These are phyloP conservation scores for Dentipellis sp. DNA, from an alignment of 768 basidiomycete species.

Conservation along the genomic window DNA sequence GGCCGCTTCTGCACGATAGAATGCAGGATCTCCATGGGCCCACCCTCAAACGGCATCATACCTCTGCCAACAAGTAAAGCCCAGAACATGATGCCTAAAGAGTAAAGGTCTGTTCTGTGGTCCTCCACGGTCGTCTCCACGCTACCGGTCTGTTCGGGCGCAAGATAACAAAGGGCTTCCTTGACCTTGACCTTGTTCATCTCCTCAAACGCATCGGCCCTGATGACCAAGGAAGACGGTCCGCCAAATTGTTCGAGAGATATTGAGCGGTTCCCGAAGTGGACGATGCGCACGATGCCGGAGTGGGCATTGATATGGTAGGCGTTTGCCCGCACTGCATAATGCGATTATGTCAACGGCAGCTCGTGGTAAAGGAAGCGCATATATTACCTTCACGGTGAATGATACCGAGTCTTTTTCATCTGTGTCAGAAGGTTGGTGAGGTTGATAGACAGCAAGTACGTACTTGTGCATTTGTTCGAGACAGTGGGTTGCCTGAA, in stretches of 20 bases:
- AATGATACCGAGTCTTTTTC: conserved; percentile 40
- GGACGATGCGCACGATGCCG: conserved; percentile 59
- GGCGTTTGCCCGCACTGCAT: conserved; percentile 60
- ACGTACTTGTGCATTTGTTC: conserved; percentile 54
- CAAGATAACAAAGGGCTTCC: conserved; percentile 66
- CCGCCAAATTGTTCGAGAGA: conserved; percentile 66
- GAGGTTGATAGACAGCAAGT: conserved; percentile 1
- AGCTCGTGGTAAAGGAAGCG: neutral
- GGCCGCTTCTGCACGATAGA: conserved; percentile 65
- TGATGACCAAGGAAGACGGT: conserved; percentile 59
- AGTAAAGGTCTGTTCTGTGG: conserved; percentile 67
- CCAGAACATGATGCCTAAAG: conserved; percentile 67
- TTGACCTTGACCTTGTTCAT: conserved; percentile 60
- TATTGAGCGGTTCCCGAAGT: conserved; percentile 67
- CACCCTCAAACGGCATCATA: conserved; percentile 29
- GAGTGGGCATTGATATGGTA: conserved; percentile 67
- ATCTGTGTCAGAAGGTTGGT: conserved; percentile 4
- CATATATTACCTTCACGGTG: conserved; percentile 53
- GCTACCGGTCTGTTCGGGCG: conserved; percentile 70
- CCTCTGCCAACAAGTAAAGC: conserved; percentile 62
- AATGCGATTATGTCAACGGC: neutral
- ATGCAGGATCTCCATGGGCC: conserved; percentile 51
- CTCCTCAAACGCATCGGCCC: conserved; percentile 41
- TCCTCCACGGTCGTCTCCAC: conserved; percentile 66
- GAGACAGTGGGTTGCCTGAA: conserved; percentile 65